Evolutionary conservation across 352 stramenopile genomes (phyloP).

Genomic region (Phytophthora constricta): DNA sequence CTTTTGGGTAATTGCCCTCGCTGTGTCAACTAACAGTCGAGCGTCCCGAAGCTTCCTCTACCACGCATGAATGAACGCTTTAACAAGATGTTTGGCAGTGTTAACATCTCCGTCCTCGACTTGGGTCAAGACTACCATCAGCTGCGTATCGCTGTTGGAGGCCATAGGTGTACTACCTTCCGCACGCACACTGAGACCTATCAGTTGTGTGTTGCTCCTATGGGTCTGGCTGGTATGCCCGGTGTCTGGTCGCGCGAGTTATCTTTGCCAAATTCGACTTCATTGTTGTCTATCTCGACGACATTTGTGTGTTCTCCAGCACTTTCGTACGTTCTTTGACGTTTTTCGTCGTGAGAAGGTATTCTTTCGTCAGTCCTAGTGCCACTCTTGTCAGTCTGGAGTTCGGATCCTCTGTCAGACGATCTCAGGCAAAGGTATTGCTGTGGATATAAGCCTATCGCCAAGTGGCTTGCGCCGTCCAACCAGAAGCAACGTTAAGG

Average conservation of each 20-base stretch:
- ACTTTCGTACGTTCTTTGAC: conserved; percentile 33
- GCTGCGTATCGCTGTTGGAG: conserved; percentile 19
- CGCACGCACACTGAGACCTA: conserved; percentile 42
- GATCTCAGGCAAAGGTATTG: conserved; percentile 20
- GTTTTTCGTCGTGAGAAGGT: conserved; percentile 29
- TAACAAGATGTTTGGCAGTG: too few relatives aligned
- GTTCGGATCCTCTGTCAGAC: conserved; percentile 41
- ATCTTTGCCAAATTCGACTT: conserved; percentile 42
- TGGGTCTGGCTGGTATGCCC: conserved; percentile 49
- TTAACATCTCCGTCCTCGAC: too few relatives aligned
- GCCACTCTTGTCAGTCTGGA: conserved; percentile 19
- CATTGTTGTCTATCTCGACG: conserved; percentile 46
- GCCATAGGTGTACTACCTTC: conserved; percentile 41
- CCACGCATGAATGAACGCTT: too few relatives aligned
- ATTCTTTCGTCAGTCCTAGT: conserved; percentile 29
- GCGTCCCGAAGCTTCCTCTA: too few relatives aligned
- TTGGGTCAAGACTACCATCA: too few relatives aligned
- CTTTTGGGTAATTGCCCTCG: too few relatives aligned
- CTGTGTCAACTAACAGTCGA: too few relatives aligned
- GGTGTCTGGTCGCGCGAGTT: conserved; percentile 41
- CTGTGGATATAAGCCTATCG: conserved; percentile 31
- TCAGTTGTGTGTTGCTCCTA: conserved; percentile 51
- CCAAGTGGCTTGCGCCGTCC: conserved; percentile 6
- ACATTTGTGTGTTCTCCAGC: conserved; percentile 47
- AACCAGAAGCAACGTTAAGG: conserved; percentile 27